Conservation (phyloP, 2,329 filamentous ascomycete species). For the Talaromyces sp. region DNA sequence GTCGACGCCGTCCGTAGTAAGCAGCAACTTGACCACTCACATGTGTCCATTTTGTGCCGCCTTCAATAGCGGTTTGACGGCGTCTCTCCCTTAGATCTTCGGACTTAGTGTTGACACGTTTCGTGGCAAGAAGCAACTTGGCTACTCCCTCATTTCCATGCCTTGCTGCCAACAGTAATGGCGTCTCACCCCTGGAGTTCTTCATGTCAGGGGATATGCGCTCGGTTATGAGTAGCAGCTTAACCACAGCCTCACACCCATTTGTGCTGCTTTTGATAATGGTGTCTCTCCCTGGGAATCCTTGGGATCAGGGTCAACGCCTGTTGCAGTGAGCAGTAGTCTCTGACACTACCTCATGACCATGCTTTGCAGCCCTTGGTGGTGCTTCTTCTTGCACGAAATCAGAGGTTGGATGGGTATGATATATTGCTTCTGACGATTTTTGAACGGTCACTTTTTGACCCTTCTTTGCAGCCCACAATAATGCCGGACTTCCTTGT, state of each 20-base stretch:
- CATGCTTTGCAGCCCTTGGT: not conserved
- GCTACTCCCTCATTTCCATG: not conserved
- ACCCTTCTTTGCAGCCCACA: conserved; percentile 5
- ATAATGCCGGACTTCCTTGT: not conserved
- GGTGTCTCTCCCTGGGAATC: conserved; percentile 1
- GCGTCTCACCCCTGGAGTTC: not conserved
- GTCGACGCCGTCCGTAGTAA: not conserved
- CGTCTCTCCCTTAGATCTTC: not conserved
- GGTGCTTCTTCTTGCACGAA: not conserved
- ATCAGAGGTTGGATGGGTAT: not conserved
- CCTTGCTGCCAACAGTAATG: not conserved
- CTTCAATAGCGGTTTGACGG: not conserved
- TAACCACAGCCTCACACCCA: no score
- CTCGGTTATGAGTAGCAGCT: not conserved
- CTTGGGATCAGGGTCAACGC: not conserved
- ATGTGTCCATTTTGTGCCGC: not conserved
- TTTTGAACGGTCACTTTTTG: not conserved
- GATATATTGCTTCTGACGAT: not conserved
- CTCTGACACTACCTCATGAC: not conserved
- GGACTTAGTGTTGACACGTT: not conserved
- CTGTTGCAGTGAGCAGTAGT: not conserved
- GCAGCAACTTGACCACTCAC: not conserved
- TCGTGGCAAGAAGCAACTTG: not conserved
- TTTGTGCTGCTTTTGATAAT: not conserved
- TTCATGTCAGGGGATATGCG: not conserved